Percentiles rank a stretch among this genome's conserved stretches.
These are phyloP conservation scores for Penicillium odoratum DNA, from an alignment of 495 filamentous ascomycete genomes.

Conservation along the genomic window DNA sequence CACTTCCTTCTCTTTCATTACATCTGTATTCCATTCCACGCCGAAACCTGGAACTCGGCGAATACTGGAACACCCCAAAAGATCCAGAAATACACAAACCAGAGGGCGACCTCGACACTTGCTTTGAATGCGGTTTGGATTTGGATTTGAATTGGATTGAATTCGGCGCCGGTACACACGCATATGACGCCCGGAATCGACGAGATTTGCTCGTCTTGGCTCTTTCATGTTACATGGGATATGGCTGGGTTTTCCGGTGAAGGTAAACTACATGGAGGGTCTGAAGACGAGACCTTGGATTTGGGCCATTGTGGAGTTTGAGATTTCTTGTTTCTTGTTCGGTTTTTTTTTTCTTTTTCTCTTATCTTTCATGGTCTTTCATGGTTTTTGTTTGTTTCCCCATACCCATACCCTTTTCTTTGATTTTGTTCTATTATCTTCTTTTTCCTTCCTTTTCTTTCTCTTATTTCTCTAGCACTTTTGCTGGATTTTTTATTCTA, in stretches of 20 bases:
- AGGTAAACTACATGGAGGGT: background rate
- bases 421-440: slow-evolving; percentile 12
- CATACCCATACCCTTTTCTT: slow-evolving; percentile 8
- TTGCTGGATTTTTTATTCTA: background rate
- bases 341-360: slow-evolving; percentile 6
- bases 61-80: slow-evolving; percentile 13
- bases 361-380: slow-evolving; percentile 1
- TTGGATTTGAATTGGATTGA: background rate
- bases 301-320: slow-evolving; percentile 16
- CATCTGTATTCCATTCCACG: slow-evolving; percentile 9
- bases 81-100: slow-evolving; percentile 21
- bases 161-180: slow-evolving; percentile 18
- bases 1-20: slow-evolving; percentile 15
- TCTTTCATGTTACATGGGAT: slow-evolving; percentile 16
- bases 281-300: slow-evolving; percentile 2
- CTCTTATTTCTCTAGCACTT: slow-evolving; percentile 6
- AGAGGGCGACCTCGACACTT: slow-evolving; percentile 32
- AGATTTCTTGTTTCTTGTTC: slow-evolving; percentile 4
- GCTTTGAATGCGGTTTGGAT: slow-evolving; percentile 12
- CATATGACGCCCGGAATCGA: slow-evolving; percentile 10
- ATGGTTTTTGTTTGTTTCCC: slow-evolving; percentile 1
- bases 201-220: background rate
- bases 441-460: slow-evolving; percentile 8
- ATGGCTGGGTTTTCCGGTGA: slow-evolving; percentile 9
- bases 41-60: slow-evolving; percentile 7